These are phyloP conservation scores for Quercus gilva DNA, from an alignment of 306 rosid species.

Conservation along the genomic window DNA sequence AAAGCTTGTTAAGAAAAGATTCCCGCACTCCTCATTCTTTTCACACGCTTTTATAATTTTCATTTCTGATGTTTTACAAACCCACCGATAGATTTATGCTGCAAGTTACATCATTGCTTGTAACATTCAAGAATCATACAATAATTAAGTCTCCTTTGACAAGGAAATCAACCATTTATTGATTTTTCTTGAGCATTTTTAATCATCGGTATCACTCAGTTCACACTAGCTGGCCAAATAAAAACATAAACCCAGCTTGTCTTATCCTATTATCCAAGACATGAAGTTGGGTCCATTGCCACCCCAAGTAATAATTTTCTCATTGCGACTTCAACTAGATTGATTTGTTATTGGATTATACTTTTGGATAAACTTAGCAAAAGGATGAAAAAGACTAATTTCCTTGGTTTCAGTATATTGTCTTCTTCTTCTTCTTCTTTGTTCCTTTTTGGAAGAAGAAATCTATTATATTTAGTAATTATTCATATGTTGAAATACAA, in stretches of 20 bases:
- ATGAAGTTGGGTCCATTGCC: background rate
- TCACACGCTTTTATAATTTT: background rate
- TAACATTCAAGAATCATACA: background rate
- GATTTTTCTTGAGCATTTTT: background rate
- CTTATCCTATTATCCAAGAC: background rate
- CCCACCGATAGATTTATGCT: background rate
- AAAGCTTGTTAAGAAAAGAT: background rate
- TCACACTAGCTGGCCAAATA: background rate
- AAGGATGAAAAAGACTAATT: background rate
- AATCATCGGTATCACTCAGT: slow-evolving; percentile 4
- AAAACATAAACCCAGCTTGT: background rate
- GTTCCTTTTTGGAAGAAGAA: too few species aligned
- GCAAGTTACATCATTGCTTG: background rate
- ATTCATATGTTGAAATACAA: too few species aligned
- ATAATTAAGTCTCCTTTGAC: background rate
- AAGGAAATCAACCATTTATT: background rate
- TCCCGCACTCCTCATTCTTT: background rate
- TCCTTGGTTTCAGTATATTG: background rate
- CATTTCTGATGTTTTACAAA: background rate
- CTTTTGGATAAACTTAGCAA: background rate
- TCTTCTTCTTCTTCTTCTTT: fast-evolving
- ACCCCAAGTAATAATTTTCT: background rate
- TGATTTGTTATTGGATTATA: too few species aligned
- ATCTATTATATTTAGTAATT: too few species aligned
- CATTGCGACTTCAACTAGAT: background rate